Evolutionary conservation across 2,329 filamentous ascomycete genomes (phyloP), one percentile per base, ranked within the genome.

Genomic region (Cercospora sp.): DNA sequence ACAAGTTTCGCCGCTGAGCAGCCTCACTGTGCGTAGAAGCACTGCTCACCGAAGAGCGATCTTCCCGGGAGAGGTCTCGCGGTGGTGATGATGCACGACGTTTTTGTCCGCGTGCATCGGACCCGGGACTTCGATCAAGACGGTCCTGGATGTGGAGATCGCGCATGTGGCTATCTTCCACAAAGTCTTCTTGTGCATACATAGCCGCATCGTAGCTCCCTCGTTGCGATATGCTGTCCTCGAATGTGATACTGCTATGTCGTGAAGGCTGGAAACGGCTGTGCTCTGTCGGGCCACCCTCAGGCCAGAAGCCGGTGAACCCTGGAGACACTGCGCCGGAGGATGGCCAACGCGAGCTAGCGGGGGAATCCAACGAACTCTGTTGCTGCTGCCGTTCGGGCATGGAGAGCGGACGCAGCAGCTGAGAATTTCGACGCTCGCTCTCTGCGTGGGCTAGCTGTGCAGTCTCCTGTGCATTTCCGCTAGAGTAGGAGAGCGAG

Each of bases 41-140:
- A 65, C 81, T 83, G 72, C 81, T 78, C 57, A 80, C 76, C 6
- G 80, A 81, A 23, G 80, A 77, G 51, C 82, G 79, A 70, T 84
- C 82, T 60, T 83, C 82, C 59, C 82, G 80, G 58, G 78, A 74
- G 61, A 82, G 82, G 73, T 89, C 87, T 66, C 84, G 82, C 45
- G 87, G 88, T 20, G 88, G 87, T 64, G 87, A 89, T 13, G 87
- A 88, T 68, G 89, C 89, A 67, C 88, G 84, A 75, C 89, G 83
- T 78, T 90, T 91, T 72, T 86, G 85, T 60, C 87, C 87, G 73
- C 82, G 84, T 26, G 82, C 80, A 39, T 83, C 82, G 18, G 83
- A 81, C 30, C 78, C 79, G 55, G 80, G 77, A 63, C 79, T 82
- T 74, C 81, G 83, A 60, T 68, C 67, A 9, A 36, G 63, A 69